A percentile compares a stretch with the other conserved stretches of the same genome.
These are phyloP conservation scores for Ostreobium quekettii DNA, from an alignment of 139 green algal genomes.

Conservation along the genomic window DNA sequence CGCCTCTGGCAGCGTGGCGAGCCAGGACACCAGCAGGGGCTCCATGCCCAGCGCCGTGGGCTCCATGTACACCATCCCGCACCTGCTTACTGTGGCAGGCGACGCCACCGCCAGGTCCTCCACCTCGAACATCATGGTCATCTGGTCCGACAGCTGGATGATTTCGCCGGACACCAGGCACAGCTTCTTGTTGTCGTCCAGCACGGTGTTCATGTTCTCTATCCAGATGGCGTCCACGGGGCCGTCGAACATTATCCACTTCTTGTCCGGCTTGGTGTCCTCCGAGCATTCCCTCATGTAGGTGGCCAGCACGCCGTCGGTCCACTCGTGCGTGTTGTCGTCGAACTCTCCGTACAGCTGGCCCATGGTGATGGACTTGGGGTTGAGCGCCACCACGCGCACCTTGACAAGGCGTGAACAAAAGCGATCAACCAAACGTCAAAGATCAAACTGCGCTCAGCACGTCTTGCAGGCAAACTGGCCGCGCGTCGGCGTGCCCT, in stretches of 20 bases:
- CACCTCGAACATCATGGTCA: conserved; percentile 87
- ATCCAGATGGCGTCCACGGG: conserved; percentile 67
- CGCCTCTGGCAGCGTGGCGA: conserved; percentile 37
- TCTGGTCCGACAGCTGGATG: conserved; percentile 62
- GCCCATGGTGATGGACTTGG: conserved; percentile 70
- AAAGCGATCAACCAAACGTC: no score
- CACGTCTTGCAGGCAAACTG: no score
- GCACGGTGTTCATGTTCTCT: conserved; percentile 70
- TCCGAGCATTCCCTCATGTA: conserved; percentile 67
- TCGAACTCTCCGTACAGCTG: conserved; percentile 80
- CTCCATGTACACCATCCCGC: conserved; percentile 83
- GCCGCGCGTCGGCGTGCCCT: no score
- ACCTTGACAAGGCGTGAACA: no score
- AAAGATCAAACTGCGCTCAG: no score
- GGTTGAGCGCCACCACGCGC: conserved; percentile 54
- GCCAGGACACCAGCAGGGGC: conserved; percentile 57
- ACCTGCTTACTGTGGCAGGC: conserved; percentile 64
- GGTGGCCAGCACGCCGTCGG: conserved; percentile 65
- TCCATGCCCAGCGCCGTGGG: conserved; percentile 52
- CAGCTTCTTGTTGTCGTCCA: conserved; percentile 86
- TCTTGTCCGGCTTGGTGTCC: conserved; percentile 64
- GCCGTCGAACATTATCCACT: conserved; percentile 77
- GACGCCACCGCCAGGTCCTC: conserved; percentile 61
- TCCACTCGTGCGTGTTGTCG: conserved; percentile 72
- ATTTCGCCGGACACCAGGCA: conserved; percentile 75